Evolutionary conservation across 306 rosid genomes (phyloP), one percentile per base, ranked within the genome.

Genomic region (Quercus engelmannii): DNA sequence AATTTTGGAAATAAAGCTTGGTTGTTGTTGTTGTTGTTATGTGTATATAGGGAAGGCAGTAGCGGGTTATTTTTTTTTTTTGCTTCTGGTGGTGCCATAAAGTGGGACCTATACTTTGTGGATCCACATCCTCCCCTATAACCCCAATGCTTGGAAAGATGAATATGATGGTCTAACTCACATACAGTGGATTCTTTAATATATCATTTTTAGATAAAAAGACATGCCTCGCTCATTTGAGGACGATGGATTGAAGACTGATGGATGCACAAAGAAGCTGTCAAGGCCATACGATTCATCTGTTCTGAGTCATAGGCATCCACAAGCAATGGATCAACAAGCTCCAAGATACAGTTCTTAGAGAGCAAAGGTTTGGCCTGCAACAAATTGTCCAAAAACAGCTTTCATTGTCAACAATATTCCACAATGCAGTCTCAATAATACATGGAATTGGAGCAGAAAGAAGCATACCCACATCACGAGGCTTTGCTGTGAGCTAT

Each of bases 281-380:
- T 85, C 30, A 85, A 25, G 55, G 74, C 56, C 43, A 91, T 72
- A 21, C 85, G 87, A 19, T 81, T 84, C 94, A 96, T 90, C 83
- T 93, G 91, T 68, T 85, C 91, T 68, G 64, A 51, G 71, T 96
- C 88, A 68, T 90, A 91, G 77, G 80, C 85, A 76, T 76, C 81
- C 8, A 0, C 54, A 71, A 96, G 89, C 79, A 71, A 77, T 25
- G 97, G 87, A 91, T 96, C 99, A 18, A 86, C 89, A 23, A 96
- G 88, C 75, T 85, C 92, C 79, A 88, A 83, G 70, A 88, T 70
- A 17, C 81, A 82, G 19, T 83, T 81, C 56, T 68, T 31, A 33
- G 87, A 51, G 35, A 96, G 86, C 80, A 93, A 76, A 69, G 99
- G 99, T 76, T 96, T 93, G 71, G 98, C 99, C 99, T 95, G 92